Evolutionary conservation across 306 rosid genomes (phyloP), one percentile per base, ranked within the genome.

Genomic region (Inga leiocalycina): DNA sequence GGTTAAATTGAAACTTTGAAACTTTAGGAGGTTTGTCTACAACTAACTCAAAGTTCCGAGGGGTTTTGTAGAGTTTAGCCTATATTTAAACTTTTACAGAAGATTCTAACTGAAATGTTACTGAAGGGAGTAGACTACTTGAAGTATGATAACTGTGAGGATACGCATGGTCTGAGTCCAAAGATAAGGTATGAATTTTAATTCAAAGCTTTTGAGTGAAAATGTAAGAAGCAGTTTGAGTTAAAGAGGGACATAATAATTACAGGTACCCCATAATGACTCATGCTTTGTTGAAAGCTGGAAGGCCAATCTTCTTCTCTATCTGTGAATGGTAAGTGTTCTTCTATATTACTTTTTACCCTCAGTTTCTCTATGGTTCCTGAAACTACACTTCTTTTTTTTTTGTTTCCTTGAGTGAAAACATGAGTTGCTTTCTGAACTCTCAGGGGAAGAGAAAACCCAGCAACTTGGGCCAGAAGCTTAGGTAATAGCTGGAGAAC

Each of bases 401-500:
- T 24, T 24, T 59, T 9, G 15, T 16, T 3, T 49, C 54, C 54
- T 49, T 49, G 54, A 49, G 17, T 12, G 37, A 62, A 62, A 41
- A 22, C 44, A 44, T 44, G 75, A 62, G 13, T 46, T 61, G 14
- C 35, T 41, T 54, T 43, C 3, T 68, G 10, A 68, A 54, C 64
- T 51, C 12, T 39, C 8, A 82, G 85, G 85, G 81, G 85, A 68
- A 34, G 11, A 51, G 72, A 82, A 76, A 80, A 91, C 79, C 91
- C 94, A 6, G 91, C 94, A 43, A 87, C 82, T 70, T 91, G 92
- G 94, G 94, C 87, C 16, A 46, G 17, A n/a, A 76, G 32, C 17
- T 67, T 91, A 27, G 94, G 94, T 67, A 89, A 91, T 84, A 91
- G 92, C 76, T 91, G 94, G 94, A 89, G 94, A 84, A 91, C 92